Evolutionary conservation across 1,284 basidiomycete species (phyloP), one percentile per base, ranked within the genome.

Genomic region (Heterobasidion occidentale): DNA sequence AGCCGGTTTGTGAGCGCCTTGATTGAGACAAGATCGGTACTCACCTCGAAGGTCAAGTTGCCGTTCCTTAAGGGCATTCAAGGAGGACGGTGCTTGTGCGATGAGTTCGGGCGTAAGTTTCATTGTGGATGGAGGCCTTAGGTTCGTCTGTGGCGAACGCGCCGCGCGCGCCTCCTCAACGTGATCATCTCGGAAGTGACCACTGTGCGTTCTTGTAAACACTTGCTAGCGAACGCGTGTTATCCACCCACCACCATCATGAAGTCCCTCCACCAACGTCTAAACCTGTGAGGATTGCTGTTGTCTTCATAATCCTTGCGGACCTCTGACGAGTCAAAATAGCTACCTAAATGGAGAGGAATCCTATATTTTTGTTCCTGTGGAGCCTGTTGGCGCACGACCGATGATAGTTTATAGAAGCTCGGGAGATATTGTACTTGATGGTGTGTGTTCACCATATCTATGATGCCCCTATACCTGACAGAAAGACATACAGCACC

Each of bases 101-200:
- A 95, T 79, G 62, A 96, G 83, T 80, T 96, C 92, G 59, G 93
- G 91, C 50, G 93, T 93, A 74, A 95, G 88, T 85, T 94, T 94
- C 87, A 94, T 92, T 47, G 57, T 45, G 59, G 55, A 61, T 60
- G 61, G 58, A 61, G 55, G 34, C 49, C n/a, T 46, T 6, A 27
- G 27, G 35, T 47, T 58, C 58, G 59, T 52, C 59, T 60, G 60
- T 60, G 59, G 61, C 56, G 57, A 52, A 51, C 57, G 49, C 51
- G 49, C 50, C 8, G 36, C 46, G 56, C 50, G 42, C 53, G 44
- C 27, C 51, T 33, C 9, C 45, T 54, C 34, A 57, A 53, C 52
- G 53, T 48, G 53, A 54, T 54, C 36, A 45, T 34, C 45, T n/a
- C 46, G 11, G 11, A 15, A 48, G 42, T 34, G n/a, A 36, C 7